Conservation (phyloP, 2,329 filamentous ascomycete genomes). For the Diplodia sapinea region DNA sequence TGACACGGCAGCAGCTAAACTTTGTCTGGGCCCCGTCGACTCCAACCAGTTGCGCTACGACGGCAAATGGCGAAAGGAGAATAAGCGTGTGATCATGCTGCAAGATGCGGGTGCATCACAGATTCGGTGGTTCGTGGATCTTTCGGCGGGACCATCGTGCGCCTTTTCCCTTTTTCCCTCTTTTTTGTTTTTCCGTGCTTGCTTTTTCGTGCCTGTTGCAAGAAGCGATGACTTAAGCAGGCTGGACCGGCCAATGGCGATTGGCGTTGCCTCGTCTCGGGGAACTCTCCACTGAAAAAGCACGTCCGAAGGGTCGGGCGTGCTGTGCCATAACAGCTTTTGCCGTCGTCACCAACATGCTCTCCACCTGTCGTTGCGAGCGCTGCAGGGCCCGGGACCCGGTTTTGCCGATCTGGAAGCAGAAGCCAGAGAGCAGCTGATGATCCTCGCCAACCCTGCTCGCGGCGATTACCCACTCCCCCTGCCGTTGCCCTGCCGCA, state of each 20-base stretch:
- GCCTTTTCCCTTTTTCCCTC: not conserved
- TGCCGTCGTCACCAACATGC: not conserved
- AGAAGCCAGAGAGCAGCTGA: conserved; percentile 11
- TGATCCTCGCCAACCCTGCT: conserved; percentile 23
- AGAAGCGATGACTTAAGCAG: conserved; percentile 2
- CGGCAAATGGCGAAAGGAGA: not conserved
- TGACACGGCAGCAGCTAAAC: conserved; percentile 15
- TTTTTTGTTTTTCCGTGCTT: not conserved
- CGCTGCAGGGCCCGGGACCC: not conserved
- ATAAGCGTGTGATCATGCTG: conserved; percentile 2
- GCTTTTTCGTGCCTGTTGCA: conserved; percentile 8
- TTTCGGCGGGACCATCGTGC: not conserved
- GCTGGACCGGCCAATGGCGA: not conserved
- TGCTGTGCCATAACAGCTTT: not conserved
- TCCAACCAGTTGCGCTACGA: not conserved
- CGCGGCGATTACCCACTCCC: not conserved
- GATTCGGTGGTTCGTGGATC: not conserved
- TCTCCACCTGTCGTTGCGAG: not conserved
- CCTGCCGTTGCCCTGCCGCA: not conserved
- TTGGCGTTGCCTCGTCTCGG: not conserved
- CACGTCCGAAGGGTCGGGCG: not conserved
- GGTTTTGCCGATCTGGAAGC: conserved; percentile 12
- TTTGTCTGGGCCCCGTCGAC: not conserved
- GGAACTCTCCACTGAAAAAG: not conserved
- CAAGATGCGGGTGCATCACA: conserved; percentile 5